phyloP scores from a whole-genome alignment of 805 yeast species.

The Wickerhamiella brachini region DNA sequence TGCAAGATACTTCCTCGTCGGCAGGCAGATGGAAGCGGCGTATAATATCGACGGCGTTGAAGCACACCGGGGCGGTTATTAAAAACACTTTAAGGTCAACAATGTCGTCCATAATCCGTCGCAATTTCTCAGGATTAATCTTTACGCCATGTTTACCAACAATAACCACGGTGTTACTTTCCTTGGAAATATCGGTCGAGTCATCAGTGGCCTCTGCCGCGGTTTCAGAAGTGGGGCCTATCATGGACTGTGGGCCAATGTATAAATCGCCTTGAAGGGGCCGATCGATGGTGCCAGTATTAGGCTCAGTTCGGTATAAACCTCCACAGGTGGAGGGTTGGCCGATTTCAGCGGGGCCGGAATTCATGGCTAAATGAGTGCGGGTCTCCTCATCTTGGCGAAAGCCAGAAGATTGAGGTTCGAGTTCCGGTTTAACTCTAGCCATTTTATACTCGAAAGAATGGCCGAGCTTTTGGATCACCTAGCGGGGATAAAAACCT shows the following conservation, averaged over 20 bases:
- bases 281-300: neutral
- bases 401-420: neutral
- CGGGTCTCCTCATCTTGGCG: neutral
- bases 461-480: neutral
- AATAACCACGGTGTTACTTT: neutral
- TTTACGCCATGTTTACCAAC: neutral
- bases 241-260: neutral
- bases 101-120: conserved; percentile 7
- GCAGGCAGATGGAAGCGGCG: conserved; percentile 73
- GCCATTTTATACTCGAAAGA: neutral
- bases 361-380: neutral
- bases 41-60: conserved; percentile 81
- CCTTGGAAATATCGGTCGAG: neutral
- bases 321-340: neutral
- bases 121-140: conserved; percentile 7
- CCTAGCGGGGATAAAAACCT: neutral
- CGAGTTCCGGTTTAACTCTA: neutral
- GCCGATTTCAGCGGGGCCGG: neutral
- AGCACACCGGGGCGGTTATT: conserved; percentile 87
- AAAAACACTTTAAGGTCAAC: conserved; percentile 54
- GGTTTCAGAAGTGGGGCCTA: neutral
- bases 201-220: neutral
- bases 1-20: conserved; percentile 90
- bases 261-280: neutral
- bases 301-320: neutral